phyloP scores from a whole-genome alignment of 139 green algal species.

The Desmodesmus armatus region DNA sequence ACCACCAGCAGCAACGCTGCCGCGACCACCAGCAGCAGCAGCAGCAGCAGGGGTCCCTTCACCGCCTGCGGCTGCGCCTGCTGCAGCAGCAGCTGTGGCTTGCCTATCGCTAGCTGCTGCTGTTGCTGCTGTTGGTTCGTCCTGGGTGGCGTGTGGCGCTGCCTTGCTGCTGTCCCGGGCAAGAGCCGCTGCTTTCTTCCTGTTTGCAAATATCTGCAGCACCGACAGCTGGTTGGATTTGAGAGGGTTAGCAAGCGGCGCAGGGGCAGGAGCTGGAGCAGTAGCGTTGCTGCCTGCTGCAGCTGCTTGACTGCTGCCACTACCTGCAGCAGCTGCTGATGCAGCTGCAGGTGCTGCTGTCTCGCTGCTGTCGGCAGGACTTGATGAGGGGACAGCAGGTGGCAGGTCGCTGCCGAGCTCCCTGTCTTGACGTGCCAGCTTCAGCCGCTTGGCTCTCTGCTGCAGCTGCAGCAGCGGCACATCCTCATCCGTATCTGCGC shows the following conservation, averaged over 20 bases:
- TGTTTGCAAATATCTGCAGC: not conserved
- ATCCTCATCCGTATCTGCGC: not conserved
- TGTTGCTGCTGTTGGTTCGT: too few species aligned
- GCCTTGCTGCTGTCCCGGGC: too few species aligned
- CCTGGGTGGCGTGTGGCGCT: too few species aligned
- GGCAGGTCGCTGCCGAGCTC: too few species aligned
- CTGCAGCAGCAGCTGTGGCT: not conserved
- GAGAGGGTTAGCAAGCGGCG: not conserved
- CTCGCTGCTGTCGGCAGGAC: not conserved
- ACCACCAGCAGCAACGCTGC: not conserved
- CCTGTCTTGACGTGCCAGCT: too few species aligned
- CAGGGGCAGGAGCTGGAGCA: not conserved
- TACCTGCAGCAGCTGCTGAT: not conserved
- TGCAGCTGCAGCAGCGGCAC: not conserved
- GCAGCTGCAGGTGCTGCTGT: not conserved
- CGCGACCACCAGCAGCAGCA: not conserved
- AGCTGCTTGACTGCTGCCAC: not conserved
- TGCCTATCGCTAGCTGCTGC: too few species aligned
- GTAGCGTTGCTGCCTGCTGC: not conserved
- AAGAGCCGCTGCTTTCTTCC: not conserved
- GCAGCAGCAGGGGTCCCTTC: not conserved
- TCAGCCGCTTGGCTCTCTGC: too few species aligned
- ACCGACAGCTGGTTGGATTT: not conserved
- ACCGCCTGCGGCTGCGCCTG: not conserved
- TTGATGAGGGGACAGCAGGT: too few species aligned